Evolutionary conservation across 768 basidiomycete species (phyloP).

Genomic region (Leucocoprinus leucothites): DNA sequence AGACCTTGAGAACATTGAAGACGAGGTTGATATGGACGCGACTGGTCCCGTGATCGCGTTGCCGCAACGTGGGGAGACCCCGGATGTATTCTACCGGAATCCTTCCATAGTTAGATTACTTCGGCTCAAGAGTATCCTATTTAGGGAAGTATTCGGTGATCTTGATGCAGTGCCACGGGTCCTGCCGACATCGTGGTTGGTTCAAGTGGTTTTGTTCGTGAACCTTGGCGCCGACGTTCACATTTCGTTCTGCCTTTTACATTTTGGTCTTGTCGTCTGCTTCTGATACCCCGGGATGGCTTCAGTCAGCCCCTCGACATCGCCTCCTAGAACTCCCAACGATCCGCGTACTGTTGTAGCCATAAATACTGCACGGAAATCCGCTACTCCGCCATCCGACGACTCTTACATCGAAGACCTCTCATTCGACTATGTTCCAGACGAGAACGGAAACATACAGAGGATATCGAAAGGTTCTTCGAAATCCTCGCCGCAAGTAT

Average conservation of each 20-base stretch:
- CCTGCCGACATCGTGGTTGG: conserved; percentile 29
- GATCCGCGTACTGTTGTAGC: conserved; percentile 21
- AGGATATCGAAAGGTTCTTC: conserved; percentile 53
- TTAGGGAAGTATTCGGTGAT: conserved; percentile 11
- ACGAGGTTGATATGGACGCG: conserved; percentile 8
- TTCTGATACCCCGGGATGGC: conserved; percentile 19
- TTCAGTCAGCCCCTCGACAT: conserved; percentile 27
- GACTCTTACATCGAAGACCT: conserved; percentile 61
- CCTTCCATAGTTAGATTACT: conserved; percentile 15
- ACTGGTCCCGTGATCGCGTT: conserved; percentile 38
- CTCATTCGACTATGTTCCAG: conserved; percentile 62
- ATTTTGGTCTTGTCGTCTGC: conserved; percentile 16
- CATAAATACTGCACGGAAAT: conserved; percentile 14
- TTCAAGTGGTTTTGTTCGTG: conserved; percentile 22
- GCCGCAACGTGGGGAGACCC: conserved; percentile 28
- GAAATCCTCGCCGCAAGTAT: conserved; percentile 39
- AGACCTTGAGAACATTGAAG: not conserved
- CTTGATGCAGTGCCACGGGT: conserved; percentile 22
- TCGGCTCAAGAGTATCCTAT: not conserved
- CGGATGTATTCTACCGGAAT: conserved; percentile 14
- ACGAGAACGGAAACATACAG: conserved; percentile 52
- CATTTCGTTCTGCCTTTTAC: conserved; percentile 17
- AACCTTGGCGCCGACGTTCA: conserved; percentile 23
- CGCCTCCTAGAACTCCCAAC: conserved; percentile 40
- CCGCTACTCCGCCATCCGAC: conserved; percentile 40